These are phyloP conservation scores for Neurospora africana DNA, from an alignment of 495 filamentous ascomycete genomes.

Conservation along the genomic window DNA sequence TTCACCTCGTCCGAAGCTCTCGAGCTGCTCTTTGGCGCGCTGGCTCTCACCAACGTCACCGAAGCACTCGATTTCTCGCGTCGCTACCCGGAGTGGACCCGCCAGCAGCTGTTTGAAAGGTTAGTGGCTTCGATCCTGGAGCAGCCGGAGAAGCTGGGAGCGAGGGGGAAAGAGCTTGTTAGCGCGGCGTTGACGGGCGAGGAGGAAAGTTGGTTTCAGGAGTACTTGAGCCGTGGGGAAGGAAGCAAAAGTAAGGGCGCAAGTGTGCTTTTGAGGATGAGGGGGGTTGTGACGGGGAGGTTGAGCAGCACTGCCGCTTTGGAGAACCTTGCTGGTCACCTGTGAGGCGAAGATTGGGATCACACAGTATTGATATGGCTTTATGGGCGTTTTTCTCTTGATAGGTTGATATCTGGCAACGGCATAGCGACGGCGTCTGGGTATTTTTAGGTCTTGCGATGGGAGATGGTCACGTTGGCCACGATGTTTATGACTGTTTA, in stretches of 20 bases:
- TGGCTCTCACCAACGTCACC: slow-evolving; percentile 54
- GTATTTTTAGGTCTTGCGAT: not conserved
- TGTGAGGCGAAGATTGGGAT: not conserved
- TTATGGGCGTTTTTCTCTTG: not conserved
- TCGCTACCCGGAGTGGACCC: slow-evolving; percentile 47
- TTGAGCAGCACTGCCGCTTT: not conserved
- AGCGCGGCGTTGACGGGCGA: slow-evolving; percentile 54
- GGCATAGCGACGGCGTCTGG: not conserved
- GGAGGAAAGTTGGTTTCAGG: slow-evolving; percentile 66
- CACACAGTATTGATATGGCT: not conserved
- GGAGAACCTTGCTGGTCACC: not conserved
- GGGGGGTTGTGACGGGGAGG: slow-evolving; percentile 37
- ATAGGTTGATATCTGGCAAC: not conserved
- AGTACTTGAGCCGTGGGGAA: slow-evolving; percentile 49
- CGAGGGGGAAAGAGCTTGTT: slow-evolving; percentile 56
- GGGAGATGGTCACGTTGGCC: not conserved
- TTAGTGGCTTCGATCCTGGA: slow-evolving; percentile 56
- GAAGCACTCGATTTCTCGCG: slow-evolving; percentile 68
- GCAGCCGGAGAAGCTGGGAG: slow-evolving; percentile 26
- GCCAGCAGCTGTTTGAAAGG: slow-evolving; percentile 51
- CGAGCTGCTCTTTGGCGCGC: slow-evolving; percentile 52
- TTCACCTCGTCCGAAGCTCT: slow-evolving; percentile 49
- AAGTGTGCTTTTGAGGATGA: slow-evolving; percentile 60
- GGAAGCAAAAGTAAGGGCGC: slow-evolving; percentile 51
- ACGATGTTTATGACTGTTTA: not conserved